Base-by-base conservation (phyloP, 1,284 basidiomycete species). In the Cryptococcus deneoformans region DNA sequence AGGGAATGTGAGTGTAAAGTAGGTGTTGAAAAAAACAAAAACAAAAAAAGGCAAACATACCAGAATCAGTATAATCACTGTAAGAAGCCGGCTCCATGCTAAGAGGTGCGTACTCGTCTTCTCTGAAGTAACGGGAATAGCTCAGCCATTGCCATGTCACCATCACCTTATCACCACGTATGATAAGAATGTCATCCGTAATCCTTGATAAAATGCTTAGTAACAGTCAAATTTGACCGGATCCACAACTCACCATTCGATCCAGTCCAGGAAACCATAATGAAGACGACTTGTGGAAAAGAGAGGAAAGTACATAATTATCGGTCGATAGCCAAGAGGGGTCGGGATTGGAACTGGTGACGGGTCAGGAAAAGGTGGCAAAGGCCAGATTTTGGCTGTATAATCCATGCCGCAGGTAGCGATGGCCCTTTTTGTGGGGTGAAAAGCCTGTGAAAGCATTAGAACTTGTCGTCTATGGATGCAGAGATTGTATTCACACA, bases 341-440 rank as follows among this genome's bases (percentile, higher is more conserved):
- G 61, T 62, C n/a, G 57, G 54, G 7, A 38, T n/a, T 1, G 50
- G 39, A 5, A 12, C 24, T 7, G 48, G 34, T 6, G 14, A 34
- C 1, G 63, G 56, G 24, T 53, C 47, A 2, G 69, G 69, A 3
- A 68, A 58, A 7, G 58, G 43, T 6, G 66, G 66, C 7, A 71
- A 47, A n/a, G 65, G 49, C 69, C 69, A 71, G 24, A 71, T 67
- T 35, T 68, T 66, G 52, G 66, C 62, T 5, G 40, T 38, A 45
- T 62, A 57, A 43, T 71, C 69, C 9, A 53, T 29, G 9, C 63
- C 57, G 5, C 55, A 46, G 11, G 66, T 67, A 2, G 66, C 68
- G 36, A 71, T 59, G 0, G 66, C 68, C 16, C 54, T 35, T 20
- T 68, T 59, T 2, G 38, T 46, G 0, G 68, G 69, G 43, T 69